Base-by-base conservation (phyloP, 441 rosid genomes). In the Arabidopsis lyrata region DNA sequence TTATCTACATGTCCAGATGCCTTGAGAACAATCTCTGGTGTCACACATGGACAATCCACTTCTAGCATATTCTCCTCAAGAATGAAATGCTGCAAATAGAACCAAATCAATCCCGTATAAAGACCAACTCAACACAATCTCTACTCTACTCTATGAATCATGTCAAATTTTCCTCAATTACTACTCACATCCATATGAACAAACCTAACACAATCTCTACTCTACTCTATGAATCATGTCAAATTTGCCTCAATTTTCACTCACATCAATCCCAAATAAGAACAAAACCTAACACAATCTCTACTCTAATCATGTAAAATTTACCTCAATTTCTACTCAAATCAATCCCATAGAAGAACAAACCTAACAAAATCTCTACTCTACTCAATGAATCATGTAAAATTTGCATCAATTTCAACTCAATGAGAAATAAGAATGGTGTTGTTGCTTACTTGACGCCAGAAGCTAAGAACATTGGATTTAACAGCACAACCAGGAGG, bases 1-100 rank as follows among this genome's bases (percentile, higher is more conserved):
- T 83, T 85, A 72, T 85, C 88, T 7, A 85, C 88, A 52, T 83
- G 88, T 5, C 87, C 87, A 3, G 87, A 85, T 0, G 89, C 86
- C 78, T 83, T 85, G 29, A 85, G 73, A 8, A 85, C 86, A 63
- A 71, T 63, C 76, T 83, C 85, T 14, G 81, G 84, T 14, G 86
- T 85, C 52, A 85, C 86, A 36, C 84, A 80, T 27, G 86, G 84
- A 63, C 86, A 83, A 63, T 85, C 86, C 12, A 83, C 86, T 58
- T 85, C 88, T 14, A 85, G 64, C 86, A 85, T 85, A 68, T 81
- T 78, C 80, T 85, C 88, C 79, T 83, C 85, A 1, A 75, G 77
- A 38, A 83, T 66, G 58, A 85, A 85, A 74, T 83, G 88, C 86
- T 85, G 78, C 1, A 65, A 77, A 38, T 1, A 42, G 2, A 20